Conservation (phyloP, 2,329 filamentous ascomycete genomes). For the Microascus cirrosus region DNA sequence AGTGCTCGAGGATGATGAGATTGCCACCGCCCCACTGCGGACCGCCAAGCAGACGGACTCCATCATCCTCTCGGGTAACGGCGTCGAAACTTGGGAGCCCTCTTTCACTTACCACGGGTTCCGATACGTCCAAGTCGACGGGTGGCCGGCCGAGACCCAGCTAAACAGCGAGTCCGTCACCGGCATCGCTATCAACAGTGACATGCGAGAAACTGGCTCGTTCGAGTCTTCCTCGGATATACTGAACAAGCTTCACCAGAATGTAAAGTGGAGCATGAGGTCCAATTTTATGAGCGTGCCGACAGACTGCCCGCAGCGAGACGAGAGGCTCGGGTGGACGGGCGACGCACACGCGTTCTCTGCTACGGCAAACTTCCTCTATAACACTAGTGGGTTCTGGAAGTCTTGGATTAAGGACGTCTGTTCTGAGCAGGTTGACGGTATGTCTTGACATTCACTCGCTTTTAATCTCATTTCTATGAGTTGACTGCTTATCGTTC, state of each 20-base stretch:
- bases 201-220: conserved; percentile 35
- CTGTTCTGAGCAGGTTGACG: conserved; percentile 13
- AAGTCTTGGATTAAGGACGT: conserved; percentile 37
- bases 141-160: conserved; percentile 21
- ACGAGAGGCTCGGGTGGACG: conserved; percentile 43
- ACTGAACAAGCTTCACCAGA: conserved; percentile 42
- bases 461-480: conserved; percentile 12
- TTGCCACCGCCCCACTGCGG: conserved; percentile 27
- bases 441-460: conserved; percentile 15
- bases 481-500: conserved; percentile 3
- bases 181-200: conserved; percentile 32
- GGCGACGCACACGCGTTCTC: conserved; percentile 39
- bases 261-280: conserved; percentile 44
- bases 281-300: conserved; percentile 47
- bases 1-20: conserved; percentile 37
- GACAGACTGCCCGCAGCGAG: conserved; percentile 46
- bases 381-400: conserved; percentile 38
- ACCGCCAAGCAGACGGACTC: conserved; percentile 27
- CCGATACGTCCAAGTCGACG: conserved; percentile 35
- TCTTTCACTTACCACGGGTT: conserved; percentile 42
- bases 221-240: conserved; percentile 39
- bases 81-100: conserved; percentile 25
- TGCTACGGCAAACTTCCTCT: conserved; percentile 40
- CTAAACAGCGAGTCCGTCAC: conserved; percentile 7
- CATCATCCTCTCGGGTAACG: conserved; percentile 16